phyloP scores from a whole-genome alignment of 2,329 filamentous ascomycete genomes.

The Alternaria postmessia region DNA sequence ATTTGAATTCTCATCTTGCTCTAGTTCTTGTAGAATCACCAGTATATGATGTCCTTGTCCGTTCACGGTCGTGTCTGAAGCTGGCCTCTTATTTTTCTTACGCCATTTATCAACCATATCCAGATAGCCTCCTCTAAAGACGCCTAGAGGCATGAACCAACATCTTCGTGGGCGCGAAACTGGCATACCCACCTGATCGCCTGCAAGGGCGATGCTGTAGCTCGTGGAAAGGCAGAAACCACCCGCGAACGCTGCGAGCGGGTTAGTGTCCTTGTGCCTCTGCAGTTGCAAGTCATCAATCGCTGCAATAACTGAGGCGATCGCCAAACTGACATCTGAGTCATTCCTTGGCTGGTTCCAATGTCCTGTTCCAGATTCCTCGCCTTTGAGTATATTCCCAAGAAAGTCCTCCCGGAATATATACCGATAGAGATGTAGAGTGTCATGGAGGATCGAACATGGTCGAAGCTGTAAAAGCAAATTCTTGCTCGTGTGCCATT shows the following conservation, averaged over 20 bases:
- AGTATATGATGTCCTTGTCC: not conserved
- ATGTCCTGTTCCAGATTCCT: too few relatives aligned
- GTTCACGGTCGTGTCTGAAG: not conserved
- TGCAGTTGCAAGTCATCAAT: constrained; percentile 14
- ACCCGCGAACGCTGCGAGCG: constrained; percentile 2
- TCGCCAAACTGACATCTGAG: not conserved
- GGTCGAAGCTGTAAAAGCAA: too few relatives aligned
- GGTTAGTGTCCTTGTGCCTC: not conserved
- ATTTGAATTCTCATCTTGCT: too few relatives aligned
- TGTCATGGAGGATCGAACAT: too few relatives aligned
- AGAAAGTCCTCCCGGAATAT: too few relatives aligned
- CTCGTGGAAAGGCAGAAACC: constrained; percentile 13
- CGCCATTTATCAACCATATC: not conserved
- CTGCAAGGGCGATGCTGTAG: not conserved
- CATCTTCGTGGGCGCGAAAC: constrained; percentile 14
- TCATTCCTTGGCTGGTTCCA: too few relatives aligned
- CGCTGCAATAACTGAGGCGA: constrained; percentile 21
- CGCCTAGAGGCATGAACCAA: constrained; percentile 18
- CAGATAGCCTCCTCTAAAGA: not conserved
- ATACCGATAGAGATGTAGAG: too few relatives aligned
- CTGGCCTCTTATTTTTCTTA: not conserved
- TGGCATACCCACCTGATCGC: not conserved
- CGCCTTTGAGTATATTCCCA: too few relatives aligned
- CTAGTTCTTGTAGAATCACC: not conserved
- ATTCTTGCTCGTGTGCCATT: too few relatives aligned